Conservation (phyloP, 2,329 filamentous ascomycete species). For the Aspergillus oerlinghausenensis region DNA sequence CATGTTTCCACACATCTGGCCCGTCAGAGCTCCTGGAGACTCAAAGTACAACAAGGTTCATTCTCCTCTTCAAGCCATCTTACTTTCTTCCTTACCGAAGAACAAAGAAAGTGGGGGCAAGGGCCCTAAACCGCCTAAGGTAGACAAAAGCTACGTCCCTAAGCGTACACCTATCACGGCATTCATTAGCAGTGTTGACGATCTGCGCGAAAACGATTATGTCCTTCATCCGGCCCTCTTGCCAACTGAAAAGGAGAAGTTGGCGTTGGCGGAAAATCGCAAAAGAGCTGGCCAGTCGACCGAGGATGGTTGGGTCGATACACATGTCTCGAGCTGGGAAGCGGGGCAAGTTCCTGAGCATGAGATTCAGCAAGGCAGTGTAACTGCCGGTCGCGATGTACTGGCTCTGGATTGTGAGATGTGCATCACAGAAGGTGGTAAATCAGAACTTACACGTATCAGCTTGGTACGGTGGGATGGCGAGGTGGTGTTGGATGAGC, state of each 20-base stretch:
- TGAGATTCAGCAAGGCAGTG: constrained; percentile 72
- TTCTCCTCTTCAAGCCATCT: constrained; percentile 80
- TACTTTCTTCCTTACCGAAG: constrained; percentile 69
- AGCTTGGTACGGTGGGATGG: constrained; percentile 86
- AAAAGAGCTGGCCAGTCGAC: constrained; percentile 46
- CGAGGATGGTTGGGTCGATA: constrained; percentile 76
- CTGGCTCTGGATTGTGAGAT: constrained; percentile 94
- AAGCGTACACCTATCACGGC: constrained; percentile 76
- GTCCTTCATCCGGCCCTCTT: constrained; percentile 76
- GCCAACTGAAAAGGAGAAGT: constrained; percentile 51
- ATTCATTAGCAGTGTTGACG: constrained; percentile 66
- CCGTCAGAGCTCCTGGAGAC: constrained; percentile 81
- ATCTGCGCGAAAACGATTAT: constrained; percentile 80
- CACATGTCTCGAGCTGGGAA: constrained; percentile 60
- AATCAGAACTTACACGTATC: constrained; percentile 81
- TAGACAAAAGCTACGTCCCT: constrained; percentile 65
- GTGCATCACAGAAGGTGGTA: constrained; percentile 78
- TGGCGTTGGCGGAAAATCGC: constrained; percentile 50
- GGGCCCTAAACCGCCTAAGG: constrained; percentile 56
- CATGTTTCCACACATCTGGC: constrained; percentile 87
- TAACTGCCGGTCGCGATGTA: constrained; percentile 75
- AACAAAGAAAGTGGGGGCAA: constrained; percentile 61
- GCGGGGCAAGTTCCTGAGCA: constrained; percentile 64
- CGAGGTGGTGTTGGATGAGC: constrained; percentile 74
- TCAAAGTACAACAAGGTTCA: constrained; percentile 74